Conservation (phyloP, 192 early-diverging fungal species). For the Umbelopsis sp. region DNA sequence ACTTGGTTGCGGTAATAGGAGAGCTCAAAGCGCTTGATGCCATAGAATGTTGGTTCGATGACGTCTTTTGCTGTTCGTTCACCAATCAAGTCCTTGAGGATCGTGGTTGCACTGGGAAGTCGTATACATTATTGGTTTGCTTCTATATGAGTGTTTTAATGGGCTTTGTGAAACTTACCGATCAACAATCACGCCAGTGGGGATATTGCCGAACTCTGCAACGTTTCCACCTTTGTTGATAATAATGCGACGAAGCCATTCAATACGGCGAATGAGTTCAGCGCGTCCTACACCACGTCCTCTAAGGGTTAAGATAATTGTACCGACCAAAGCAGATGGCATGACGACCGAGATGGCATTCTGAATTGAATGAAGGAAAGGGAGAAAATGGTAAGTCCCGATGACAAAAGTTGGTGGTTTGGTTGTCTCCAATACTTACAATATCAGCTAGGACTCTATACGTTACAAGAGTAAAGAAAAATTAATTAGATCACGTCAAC, state of each 20-base stretch:
- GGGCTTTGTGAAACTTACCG: constrained; percentile 38
- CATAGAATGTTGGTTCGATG: constrained; percentile 83
- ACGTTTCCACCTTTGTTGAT: constrained; percentile 72
- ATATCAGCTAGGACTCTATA: constrained; percentile 57
- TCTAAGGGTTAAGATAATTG: constrained; percentile 78
- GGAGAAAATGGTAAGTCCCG: too few species aligned
- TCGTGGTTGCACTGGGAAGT: constrained; percentile 53
- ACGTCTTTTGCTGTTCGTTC: constrained; percentile 72
- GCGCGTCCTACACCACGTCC: constrained; percentile 68
- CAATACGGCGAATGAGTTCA: constrained; percentile 74
- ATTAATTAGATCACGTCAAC: neutral
- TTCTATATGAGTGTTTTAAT: neutral
- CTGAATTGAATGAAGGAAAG: constrained; percentile 19
- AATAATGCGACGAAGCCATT: constrained; percentile 70
- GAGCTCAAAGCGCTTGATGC: constrained; percentile 78
- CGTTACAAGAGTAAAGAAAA: neutral
- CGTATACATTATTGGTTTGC: too few species aligned
- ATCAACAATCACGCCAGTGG: constrained; percentile 75
- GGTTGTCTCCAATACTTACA: constrained; percentile 43
- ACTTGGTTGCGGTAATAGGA: constrained; percentile 86
- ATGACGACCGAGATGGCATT: constrained; percentile 80
- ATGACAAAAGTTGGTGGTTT: too few species aligned
- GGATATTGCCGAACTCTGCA: constrained; percentile 73
- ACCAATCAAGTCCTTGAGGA: constrained; percentile 77
- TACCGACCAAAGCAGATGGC: constrained; percentile 84